A percentile compares a stretch with the other conserved stretches of the same genome.
phyloP scores from a whole-genome alignment of 2,329 filamentous ascomycete species.

The Diplodia scrobiculata region DNA sequence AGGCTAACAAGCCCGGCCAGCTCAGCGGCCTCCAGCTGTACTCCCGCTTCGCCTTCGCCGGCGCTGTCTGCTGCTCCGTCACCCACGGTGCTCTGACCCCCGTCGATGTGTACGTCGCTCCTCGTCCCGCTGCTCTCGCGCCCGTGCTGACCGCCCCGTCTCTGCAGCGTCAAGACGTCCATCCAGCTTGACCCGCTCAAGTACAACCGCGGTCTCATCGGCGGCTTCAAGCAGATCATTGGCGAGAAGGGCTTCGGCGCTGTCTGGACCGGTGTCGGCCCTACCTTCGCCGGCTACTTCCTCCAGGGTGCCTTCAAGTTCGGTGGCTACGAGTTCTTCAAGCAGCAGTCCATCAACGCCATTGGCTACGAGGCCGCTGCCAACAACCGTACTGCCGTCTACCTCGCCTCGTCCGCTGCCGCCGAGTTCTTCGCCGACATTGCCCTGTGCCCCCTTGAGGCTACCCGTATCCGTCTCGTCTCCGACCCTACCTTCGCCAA shows the following conservation, averaged over 20 bases:
- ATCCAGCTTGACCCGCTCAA: constrained; percentile 69
- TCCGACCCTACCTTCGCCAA: constrained; percentile 82
- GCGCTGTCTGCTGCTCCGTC: constrained; percentile 95
- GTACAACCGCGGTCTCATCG: constrained; percentile 69
- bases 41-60: constrained; percentile 94
- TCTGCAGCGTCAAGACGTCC: constrained; percentile 81
- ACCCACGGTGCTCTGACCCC: constrained; percentile 97
- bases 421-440: constrained; percentile 73
- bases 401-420: constrained; percentile 66
- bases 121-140: not conserved
- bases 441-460: constrained; percentile 87
- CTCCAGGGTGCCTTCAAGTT: constrained; percentile 61
- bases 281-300: constrained; percentile 56
- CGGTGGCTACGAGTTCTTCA: constrained; percentile 95
- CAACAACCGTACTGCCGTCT: constrained; percentile 79
- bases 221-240: constrained; percentile 84
- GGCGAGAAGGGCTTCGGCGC: constrained; percentile 69
- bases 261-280: constrained; percentile 65
- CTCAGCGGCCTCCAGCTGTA: constrained; percentile 68
- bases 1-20: constrained; percentile 55
- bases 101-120: constrained; percentile 97
- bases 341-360: constrained; percentile 81
- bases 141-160: constrained; percentile 23
- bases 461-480: constrained; percentile 90
- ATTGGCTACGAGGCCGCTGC: constrained; percentile 69